phyloP scores from a whole-genome alignment of 1,284 basidiomycete species.

The Earliella scabrosa region DNA sequence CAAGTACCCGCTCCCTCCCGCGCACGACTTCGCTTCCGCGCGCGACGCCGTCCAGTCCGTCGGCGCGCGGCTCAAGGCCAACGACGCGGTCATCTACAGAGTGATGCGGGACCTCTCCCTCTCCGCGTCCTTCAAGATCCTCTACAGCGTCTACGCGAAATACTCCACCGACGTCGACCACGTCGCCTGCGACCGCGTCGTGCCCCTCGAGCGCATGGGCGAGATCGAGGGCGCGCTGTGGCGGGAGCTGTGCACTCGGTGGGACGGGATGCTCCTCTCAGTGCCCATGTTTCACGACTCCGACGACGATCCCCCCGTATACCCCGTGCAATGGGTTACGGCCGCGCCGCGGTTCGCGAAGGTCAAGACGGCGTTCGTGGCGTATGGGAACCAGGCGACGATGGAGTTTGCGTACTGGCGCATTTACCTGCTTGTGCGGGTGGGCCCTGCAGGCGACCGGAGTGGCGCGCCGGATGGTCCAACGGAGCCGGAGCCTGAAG shows the following conservation, averaged over 20 bases:
- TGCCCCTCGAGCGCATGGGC: not conserved
- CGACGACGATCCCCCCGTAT: not conserved
- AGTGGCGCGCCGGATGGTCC: not conserved
- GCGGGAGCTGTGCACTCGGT: not conserved
- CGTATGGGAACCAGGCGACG: not conserved
- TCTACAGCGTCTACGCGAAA: slow-evolving; percentile 4
- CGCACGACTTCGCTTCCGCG: not conserved
- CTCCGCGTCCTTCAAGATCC: slow-evolving; percentile 14
- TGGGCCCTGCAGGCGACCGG: not conserved
- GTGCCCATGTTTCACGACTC: not conserved
- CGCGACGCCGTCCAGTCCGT: slow-evolving; percentile 2
- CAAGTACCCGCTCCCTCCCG: slow-evolving; percentile 29
- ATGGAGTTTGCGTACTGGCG: not conserved
- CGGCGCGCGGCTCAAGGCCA: slow-evolving; percentile 31
- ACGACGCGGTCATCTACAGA: slow-evolving; percentile 16
- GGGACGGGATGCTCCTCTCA: not conserved
- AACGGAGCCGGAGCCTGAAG: not conserved
- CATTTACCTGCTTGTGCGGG: not conserved
- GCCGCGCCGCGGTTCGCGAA: not conserved
- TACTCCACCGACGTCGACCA: not conserved
- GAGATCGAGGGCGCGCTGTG: not conserved
- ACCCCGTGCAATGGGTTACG: slow-evolving; percentile 23
- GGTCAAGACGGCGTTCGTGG: not conserved
- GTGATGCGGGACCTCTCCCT: slow-evolving; percentile 7
- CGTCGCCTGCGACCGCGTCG: slow-evolving; percentile 8